Conservation (phyloP, 1,284 basidiomycete species). For the Apiotrichum siamense region DNA sequence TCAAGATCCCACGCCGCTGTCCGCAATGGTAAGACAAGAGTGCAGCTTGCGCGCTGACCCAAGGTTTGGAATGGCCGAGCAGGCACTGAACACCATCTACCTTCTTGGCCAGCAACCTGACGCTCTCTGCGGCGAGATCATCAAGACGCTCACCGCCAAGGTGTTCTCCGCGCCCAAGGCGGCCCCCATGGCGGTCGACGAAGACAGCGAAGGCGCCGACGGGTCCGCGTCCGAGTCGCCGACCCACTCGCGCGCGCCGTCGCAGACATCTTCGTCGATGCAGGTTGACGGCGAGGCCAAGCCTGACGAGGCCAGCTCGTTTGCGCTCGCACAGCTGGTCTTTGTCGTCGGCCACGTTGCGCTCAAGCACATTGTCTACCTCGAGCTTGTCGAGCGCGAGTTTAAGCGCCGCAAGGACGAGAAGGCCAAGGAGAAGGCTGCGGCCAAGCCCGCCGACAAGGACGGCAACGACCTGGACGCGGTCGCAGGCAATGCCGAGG, state of each 20-base stretch:
- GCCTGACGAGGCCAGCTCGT: constrained; percentile 65
- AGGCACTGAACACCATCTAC: constrained; percentile 94
- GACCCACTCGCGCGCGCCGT: constrained; percentile 13
- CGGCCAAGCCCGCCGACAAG: constrained; percentile 51
- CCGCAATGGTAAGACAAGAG: constrained; percentile 67
- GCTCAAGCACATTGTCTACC: constrained; percentile 94
- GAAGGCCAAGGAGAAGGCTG: constrained; percentile 55
- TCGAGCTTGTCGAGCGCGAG: constrained; percentile 94
- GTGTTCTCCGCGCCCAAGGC: constrained; percentile 54
- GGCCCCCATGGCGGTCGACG: constrained; percentile 1
- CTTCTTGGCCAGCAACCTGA: constrained; percentile 92
- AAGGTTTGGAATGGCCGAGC: constrained; percentile 77
- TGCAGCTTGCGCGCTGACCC: no score
- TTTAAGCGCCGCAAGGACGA: constrained; percentile 95
- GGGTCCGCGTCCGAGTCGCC: constrained; percentile 1
- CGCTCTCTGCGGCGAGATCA: constrained; percentile 68
- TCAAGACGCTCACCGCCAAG: constrained; percentile 69
- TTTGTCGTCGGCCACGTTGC: constrained; percentile 95
- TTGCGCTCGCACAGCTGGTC: constrained; percentile 80
- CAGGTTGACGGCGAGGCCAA: constrained; percentile 11
- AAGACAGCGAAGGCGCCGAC: constrained; percentile 13
- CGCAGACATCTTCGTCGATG: constrained; percentile 9
- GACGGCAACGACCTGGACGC: constrained; percentile 88
- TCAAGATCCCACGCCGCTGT: constrained; percentile 70
- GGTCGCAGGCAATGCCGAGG: constrained; percentile 94